These are phyloP conservation scores for Codiaeum variegatum DNA, from an alignment of 441 rosid species.

Conservation along the genomic window DNA sequence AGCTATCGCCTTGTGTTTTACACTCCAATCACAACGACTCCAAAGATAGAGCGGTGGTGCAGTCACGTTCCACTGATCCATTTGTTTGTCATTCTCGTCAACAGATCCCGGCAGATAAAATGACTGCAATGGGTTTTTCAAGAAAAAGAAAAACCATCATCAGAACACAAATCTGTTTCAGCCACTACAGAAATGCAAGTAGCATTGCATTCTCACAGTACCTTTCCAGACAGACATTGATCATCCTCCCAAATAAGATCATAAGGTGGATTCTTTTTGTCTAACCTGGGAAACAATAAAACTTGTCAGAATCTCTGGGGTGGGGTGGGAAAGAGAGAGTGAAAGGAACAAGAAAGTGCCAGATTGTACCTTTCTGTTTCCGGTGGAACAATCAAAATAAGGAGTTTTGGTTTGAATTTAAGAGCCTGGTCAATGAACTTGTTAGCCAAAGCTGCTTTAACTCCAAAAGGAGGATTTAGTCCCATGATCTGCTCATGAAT, in stretches of 20 bases:
- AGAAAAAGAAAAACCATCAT: background rate
- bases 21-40: constrained; percentile 67
- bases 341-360: constrained; percentile 4
- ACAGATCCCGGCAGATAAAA: constrained; percentile 91
- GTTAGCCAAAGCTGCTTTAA: constrained; percentile 70
- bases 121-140: constrained; percentile 45
- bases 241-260: constrained; percentile 78
- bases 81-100: constrained; percentile 60
- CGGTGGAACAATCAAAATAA: constrained; percentile 82
- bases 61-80: constrained; percentile 71
- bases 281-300: constrained; percentile 53
- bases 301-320: too few species aligned
- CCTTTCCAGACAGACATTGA: constrained; percentile 71
- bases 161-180: background rate
- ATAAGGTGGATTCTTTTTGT: constrained; percentile 56
- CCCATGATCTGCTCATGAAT: constrained; percentile 72
- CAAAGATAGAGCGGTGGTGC: constrained; percentile 84
- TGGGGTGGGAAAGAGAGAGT: constrained; percentile 21
- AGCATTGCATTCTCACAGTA: constrained; percentile 21
- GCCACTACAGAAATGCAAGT: constrained; percentile 13
- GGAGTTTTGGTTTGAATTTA: constrained; percentile 78
- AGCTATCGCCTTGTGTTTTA: constrained; percentile 55
- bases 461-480: constrained; percentile 93
- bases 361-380: constrained; percentile 66
- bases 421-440: constrained; percentile 78